These are phyloP conservation scores for Posidonia australis DNA, from an alignment of 106 monocot genomes.

Conservation along the genomic window DNA sequence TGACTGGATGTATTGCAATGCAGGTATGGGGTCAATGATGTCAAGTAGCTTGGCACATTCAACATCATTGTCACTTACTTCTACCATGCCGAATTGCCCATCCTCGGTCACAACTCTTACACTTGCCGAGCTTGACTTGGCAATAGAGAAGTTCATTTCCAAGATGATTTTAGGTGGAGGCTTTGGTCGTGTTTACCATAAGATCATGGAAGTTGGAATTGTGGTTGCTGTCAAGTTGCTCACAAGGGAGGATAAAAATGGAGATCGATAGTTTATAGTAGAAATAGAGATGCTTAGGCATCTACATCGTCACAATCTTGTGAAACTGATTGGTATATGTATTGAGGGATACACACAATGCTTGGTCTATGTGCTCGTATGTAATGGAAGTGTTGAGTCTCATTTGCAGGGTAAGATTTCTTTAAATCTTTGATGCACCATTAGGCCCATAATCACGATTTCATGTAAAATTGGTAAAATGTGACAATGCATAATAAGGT, in stretches of 20 bases:
- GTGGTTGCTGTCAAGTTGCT: constrained; percentile 56
- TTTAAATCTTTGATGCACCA: background rate
- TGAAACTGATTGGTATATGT: constrained; percentile 95
- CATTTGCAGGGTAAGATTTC: constrained; percentile 45
- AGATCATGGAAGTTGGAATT: constrained; percentile 36
- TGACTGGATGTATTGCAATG: background rate
- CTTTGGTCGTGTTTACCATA: constrained; percentile 64
- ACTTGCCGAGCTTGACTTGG: constrained; percentile 41
- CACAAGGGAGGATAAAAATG: constrained; percentile 45
- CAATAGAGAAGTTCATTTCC: constrained; percentile 44
- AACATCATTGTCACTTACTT: constrained; percentile 24
- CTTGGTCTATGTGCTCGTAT: constrained; percentile 58
- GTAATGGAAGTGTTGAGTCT: constrained; percentile 74
- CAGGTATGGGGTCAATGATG: constrained; percentile 37
- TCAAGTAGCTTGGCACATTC: constrained; percentile 50
- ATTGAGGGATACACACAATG: constrained; percentile 59
- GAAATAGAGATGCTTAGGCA: constrained; percentile 90
- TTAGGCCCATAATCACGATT: background rate
- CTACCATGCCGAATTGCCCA: constrained; percentile 39
- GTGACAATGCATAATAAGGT: background rate
- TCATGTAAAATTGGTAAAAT: background rate
- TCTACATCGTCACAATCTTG: constrained; percentile 90
- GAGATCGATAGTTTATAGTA: constrained; percentile 60
- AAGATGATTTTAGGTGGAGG: constrained; percentile 54
- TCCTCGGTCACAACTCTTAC: constrained; percentile 52